Evolutionary conservation across 1,284 basidiomycete species (phyloP).

Genomic region (Waitea zeae): DNA sequence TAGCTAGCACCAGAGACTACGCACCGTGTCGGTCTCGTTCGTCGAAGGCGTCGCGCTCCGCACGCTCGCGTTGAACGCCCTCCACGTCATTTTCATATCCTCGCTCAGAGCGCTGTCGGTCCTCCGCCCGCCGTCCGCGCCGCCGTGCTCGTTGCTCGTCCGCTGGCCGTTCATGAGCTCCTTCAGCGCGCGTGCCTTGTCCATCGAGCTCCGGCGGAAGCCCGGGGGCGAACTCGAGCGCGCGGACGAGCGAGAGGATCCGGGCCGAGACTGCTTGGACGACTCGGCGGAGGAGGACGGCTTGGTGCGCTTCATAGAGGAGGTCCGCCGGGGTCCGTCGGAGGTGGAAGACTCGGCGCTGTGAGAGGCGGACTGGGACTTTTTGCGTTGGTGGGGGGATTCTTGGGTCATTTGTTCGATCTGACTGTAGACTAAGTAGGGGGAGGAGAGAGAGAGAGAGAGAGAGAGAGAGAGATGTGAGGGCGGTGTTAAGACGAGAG

Average conservation of each 20-base stretch:
- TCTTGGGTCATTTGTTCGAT: slow-evolving; percentile 50
- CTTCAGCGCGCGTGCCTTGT: slow-evolving; percentile 35
- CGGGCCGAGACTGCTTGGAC: slow-evolving; percentile 9
- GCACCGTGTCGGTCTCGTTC: too few species aligned
- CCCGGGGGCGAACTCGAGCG: too few species aligned
- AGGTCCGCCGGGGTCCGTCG: slow-evolving; percentile 4
- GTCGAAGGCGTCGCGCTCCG: too few species aligned
- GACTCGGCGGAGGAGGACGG: slow-evolving; percentile 27
- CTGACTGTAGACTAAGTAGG: slow-evolving; percentile 54
- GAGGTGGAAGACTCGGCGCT: slow-evolving; percentile 7
- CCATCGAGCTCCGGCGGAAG: too few species aligned
- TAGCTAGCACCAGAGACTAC: too few species aligned
- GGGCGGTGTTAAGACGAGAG: slow-evolving; percentile 5
- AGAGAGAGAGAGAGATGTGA: slow-evolving; percentile 2
- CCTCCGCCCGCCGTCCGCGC: slow-evolving; percentile 21
- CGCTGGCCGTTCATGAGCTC: too few species aligned
- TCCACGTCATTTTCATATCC: slow-evolving; percentile 4
- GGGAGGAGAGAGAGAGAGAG: too few species aligned
- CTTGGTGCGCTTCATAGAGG: too few species aligned
- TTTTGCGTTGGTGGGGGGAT: slow-evolving; percentile 48
- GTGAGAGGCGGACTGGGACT: slow-evolving; percentile 31
- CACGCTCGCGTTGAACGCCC: too few species aligned
- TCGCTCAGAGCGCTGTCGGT: slow-evolving; percentile 32
- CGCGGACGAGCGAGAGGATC: too few species aligned
- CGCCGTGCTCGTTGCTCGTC: slow-evolving; percentile 4